Evolutionary conservation across 768 basidiomycete species (phyloP).

Genomic region (Auricularia sp.): DNA sequence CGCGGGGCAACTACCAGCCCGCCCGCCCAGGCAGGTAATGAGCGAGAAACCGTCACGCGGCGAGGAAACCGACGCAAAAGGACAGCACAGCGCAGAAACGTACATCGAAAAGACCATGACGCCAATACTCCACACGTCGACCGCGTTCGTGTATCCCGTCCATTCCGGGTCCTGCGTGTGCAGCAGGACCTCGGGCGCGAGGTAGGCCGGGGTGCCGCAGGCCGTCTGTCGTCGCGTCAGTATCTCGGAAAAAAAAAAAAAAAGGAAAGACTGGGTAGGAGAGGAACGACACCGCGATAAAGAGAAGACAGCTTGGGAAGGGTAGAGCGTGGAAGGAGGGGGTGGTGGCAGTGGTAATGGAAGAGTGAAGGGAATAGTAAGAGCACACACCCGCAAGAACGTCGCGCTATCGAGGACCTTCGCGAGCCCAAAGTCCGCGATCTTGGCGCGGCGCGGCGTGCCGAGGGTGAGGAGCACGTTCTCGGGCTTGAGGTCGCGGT

Average conservation of each 20-base stretch:
- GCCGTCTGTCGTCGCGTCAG: conserved; percentile 49
- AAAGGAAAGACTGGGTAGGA: too few relatives aligned
- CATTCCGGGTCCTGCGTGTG: conserved; percentile 30
- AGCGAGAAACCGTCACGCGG: too few relatives aligned
- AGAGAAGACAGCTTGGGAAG: too few relatives aligned
- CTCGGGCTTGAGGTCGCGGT: conserved; percentile 85
- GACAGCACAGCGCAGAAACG: too few relatives aligned
- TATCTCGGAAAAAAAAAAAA: conserved; percentile 1
- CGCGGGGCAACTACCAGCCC: conserved; percentile 18
- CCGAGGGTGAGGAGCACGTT: conserved; percentile 63
- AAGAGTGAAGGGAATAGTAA: too few relatives aligned
- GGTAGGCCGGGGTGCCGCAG: conserved; percentile 93
- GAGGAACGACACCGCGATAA: too few relatives aligned
- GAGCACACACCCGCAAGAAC: too few relatives aligned
- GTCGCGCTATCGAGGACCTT: conserved; percentile 79
- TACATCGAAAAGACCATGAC: conserved; percentile 91
- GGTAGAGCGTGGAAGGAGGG: too few relatives aligned
- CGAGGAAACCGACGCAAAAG: too few relatives aligned
- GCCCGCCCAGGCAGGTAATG: too few relatives aligned
- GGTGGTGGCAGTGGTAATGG: too few relatives aligned
- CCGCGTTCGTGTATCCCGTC: conserved; percentile 70
- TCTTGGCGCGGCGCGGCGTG: conserved; percentile 58
- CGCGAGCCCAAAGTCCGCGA: conserved; percentile 93
- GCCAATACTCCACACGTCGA: conserved; percentile 95
- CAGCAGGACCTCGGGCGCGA: conserved; percentile 84